phyloP scores from a whole-genome alignment of 129 eudicot species.

The Chrysanthemum makinoi region DNA sequence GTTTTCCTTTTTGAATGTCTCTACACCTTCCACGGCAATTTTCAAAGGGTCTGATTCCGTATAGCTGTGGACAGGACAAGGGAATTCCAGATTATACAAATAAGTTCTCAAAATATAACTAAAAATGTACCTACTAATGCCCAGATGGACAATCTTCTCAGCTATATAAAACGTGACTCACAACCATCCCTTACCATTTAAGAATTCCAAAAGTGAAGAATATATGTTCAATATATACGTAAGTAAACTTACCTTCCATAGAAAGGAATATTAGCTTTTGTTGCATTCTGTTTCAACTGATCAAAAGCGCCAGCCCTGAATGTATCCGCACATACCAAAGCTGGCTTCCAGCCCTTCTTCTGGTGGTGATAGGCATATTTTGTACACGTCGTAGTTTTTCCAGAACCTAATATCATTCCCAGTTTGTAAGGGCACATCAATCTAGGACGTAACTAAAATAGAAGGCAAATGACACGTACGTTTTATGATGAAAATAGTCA shows the following conservation, averaged over 20 bases:
- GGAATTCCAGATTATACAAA: not conserved
- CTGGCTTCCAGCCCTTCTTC: conserved; percentile 96
- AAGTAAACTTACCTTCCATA: conserved; percentile 69
- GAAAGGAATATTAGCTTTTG: conserved; percentile 88
- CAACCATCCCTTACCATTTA: too few species aligned
- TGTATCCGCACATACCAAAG: conserved; percentile 88
- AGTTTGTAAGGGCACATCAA: not conserved
- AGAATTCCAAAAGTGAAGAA: not conserved
- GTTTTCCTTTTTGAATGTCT: conserved; percentile 74
- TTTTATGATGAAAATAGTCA: not conserved
- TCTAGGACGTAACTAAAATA: not conserved
- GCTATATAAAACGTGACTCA: too few species aligned
- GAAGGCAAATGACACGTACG: not conserved
- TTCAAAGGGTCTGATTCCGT: conserved; percentile 93
- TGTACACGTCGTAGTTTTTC: conserved; percentile 55
- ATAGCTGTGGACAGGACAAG: conserved; percentile 49
- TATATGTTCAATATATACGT: not conserved
- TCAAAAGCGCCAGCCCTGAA: conserved; percentile 98
- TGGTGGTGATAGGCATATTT: conserved; percentile 85
- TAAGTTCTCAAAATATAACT: too few species aligned
- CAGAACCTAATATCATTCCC: conserved; percentile 27
- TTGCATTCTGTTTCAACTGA: conserved; percentile 94
- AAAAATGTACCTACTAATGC: too few species aligned
- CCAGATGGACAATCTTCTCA: too few species aligned
- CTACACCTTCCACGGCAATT: conserved; percentile 93